Conservation (phyloP, 2,329 filamentous ascomycete genomes). For the Colletotrichum spinosum region DNA sequence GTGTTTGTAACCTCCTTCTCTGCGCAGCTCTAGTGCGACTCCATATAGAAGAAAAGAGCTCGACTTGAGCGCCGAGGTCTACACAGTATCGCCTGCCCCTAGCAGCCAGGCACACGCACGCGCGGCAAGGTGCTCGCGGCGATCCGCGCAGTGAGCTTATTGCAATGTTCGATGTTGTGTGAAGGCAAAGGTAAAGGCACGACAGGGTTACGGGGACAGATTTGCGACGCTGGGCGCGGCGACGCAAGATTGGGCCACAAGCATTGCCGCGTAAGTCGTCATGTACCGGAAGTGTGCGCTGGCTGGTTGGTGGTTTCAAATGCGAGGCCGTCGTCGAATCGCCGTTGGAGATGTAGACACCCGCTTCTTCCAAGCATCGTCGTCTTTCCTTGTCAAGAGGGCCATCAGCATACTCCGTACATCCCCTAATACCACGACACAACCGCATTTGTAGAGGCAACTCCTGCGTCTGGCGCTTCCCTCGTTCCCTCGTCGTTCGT, state of each 20-base stretch:
- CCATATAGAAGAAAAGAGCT: slow-evolving; percentile 5
- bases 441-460: background rate
- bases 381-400: too few relatives aligned
- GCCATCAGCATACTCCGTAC: too few relatives aligned
- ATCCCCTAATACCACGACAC: too few relatives aligned
- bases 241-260: slow-evolving; percentile 25
- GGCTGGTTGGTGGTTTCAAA: slow-evolving; percentile 32
- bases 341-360: slow-evolving; percentile 7
- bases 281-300: slow-evolving; percentile 36
- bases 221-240: slow-evolving; percentile 13
- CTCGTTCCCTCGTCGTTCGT: slow-evolving; percentile 18
- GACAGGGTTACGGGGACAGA: slow-evolving; percentile 9
- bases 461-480: slow-evolving; percentile 13
- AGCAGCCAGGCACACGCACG: slow-evolving; percentile 11
- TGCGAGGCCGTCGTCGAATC: slow-evolving; percentile 31
- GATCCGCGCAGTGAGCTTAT: slow-evolving; percentile 25
- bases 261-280: slow-evolving; percentile 1
- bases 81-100: background rate
- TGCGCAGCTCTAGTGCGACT: slow-evolving; percentile 14
- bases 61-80: slow-evolving; percentile 21
- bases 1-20: slow-evolving; percentile 2
- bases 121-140: slow-evolving; percentile 15
- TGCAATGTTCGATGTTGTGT: too few relatives aligned
- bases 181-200: too few relatives aligned
- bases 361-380: background rate